Evolutionary conservation across 306 rosid genomes (phyloP), one percentile per base, ranked within the genome.

Genomic region (Echinosophora koreensis): DNA sequence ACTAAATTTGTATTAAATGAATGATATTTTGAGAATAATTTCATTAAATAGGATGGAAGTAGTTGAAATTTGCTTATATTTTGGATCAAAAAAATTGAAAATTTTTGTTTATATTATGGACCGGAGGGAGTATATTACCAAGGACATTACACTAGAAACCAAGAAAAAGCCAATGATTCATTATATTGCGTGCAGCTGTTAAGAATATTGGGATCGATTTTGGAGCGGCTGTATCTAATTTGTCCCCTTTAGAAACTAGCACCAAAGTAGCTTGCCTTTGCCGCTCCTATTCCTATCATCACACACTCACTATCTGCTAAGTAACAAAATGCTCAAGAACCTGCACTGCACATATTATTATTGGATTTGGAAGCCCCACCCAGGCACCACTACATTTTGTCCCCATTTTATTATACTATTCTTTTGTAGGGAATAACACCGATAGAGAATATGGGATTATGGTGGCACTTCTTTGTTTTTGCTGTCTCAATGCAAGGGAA

Each of bases 201-300:
- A 4, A 28, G 76, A 80, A 80, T 66, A 74, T 74, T 7, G 67
- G 27, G 74, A 41, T 76, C 6, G 54, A 73, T 69, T 5, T 41
- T 13, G 81, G 66, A 46, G 83, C 71, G 81, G 76, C 62, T 73
- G 30, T n/a, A 4, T 58, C 47, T 54, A 58, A 15, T 55, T 77
- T 84, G 88, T 81, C 85, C 58, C 59, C 71, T 71, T 27, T 81
- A 0, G 83, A 69, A 77, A 66, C 8, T 60, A 32, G 81, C 65
- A 77, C 58, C 69, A 71, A 70, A 59, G 62, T 66, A 64, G 80
- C 11, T 60, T 77, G 60, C 66, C 70, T 60, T 79, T 78, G 71
- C 76, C 71, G 13, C 70, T 54, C 51, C 73, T 11, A 69, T 62
- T 22, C 66, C 75, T 69, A 42, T 74, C 74, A 76, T 6, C 46